Evolutionary conservation across 2,329 filamentous ascomycete genomes (phyloP).

Genomic region (Trichoderma aggressivum): DNA sequence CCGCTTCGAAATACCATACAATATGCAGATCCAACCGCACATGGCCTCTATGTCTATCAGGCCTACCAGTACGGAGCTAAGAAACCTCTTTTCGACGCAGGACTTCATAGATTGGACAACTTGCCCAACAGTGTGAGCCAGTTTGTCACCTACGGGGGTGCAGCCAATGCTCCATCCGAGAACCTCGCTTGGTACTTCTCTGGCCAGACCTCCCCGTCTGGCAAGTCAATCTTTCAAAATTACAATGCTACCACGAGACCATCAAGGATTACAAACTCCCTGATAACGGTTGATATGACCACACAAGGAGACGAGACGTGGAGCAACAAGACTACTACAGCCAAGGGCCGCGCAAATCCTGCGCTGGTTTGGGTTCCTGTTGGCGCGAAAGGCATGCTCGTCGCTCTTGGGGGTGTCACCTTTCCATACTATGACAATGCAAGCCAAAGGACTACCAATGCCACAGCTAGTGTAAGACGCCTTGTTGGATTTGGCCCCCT

Average conservation of each 20-base stretch:
- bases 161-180: slow-evolving; percentile 63
- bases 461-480: slow-evolving; percentile 33
- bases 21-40: slow-evolving; percentile 37
- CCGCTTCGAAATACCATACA: slow-evolving; percentile 37
- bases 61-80: slow-evolving; percentile 49
- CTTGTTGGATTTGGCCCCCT: background rate
- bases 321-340: slow-evolving; percentile 54
- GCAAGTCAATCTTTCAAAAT: slow-evolving; percentile 47
- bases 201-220: slow-evolving; percentile 52
- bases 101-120: slow-evolving; percentile 38
- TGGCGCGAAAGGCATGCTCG: slow-evolving; percentile 68
- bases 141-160: slow-evolving; percentile 63
- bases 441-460: slow-evolving; percentile 28
- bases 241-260: slow-evolving; percentile 38
- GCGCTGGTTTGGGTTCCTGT: slow-evolving; percentile 76
- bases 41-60: slow-evolving; percentile 51
- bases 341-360: slow-evolving; percentile 57
- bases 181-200: slow-evolving; percentile 70
- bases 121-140: slow-evolving; percentile 51
- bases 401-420: slow-evolving; percentile 73
- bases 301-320: slow-evolving; percentile 50
- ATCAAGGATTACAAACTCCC: slow-evolving; percentile 48
- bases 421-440: slow-evolving; percentile 50
- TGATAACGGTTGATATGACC: slow-evolving; percentile 61
- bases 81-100: slow-evolving; percentile 40